Conservation (phyloP, 2,329 filamentous ascomycete species). For the Endocalyx cinctus region DNA sequence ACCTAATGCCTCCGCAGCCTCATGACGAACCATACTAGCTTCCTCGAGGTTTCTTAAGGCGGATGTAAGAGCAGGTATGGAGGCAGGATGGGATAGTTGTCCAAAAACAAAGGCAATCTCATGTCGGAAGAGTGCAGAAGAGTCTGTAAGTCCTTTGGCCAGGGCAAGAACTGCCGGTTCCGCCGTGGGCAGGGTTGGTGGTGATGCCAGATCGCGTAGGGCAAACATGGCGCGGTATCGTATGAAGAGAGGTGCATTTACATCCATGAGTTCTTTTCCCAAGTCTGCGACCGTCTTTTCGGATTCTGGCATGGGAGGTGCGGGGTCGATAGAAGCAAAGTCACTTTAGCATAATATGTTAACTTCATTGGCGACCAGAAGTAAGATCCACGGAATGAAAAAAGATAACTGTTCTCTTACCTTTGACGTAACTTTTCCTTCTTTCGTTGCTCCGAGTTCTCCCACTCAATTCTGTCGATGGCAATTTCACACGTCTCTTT, state of each 20-base stretch:
- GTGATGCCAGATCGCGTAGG: conserved; percentile 88
- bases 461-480: conserved; percentile 90
- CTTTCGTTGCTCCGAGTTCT: conserved; percentile 68
- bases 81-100: conserved; percentile 92
- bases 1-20: conserved; percentile 92
- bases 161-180: conserved; percentile 82
- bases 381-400: not conserved
- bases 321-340: conserved; percentile 93
- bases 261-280: conserved; percentile 73
- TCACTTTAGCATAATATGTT: conserved; percentile 55
- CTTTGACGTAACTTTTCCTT: conserved; percentile 76
- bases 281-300: conserved; percentile 67
- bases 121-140: conserved; percentile 90
- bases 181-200: conserved; percentile 84
- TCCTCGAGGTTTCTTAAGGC: conserved; percentile 76
- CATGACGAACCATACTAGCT: conserved; percentile 94
- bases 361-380: conserved; percentile 2
- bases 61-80: conserved; percentile 80
- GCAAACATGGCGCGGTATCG: conserved; percentile 98
- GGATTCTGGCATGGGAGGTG: conserved; percentile 77
- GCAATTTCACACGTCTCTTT: conserved; percentile 96
- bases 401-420: conserved; percentile 46
- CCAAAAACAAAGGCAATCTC: conserved; percentile 98
- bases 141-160: conserved; percentile 77
- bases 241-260: conserved; percentile 74